Conservation (phyloP, 805 yeast species). For the Clavispora vitiphila region DNA sequence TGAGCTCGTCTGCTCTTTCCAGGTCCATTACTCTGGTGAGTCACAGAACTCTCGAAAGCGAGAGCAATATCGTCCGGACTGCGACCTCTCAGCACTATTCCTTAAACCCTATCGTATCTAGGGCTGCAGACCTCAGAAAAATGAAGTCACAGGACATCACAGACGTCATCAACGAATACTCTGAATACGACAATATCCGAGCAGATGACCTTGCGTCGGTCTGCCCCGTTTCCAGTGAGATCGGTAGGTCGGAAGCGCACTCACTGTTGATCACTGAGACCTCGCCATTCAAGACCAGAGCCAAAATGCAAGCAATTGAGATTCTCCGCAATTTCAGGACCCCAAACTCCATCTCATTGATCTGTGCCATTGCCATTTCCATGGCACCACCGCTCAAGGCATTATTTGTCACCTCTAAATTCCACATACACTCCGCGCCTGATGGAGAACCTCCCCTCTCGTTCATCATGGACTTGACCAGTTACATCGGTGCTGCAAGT, state of each 20-base stretch:
- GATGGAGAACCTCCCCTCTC: constrained; percentile 80
- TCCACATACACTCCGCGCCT: constrained; percentile 69
- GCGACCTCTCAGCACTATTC: constrained; percentile 7
- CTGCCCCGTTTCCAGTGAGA: constrained; percentile 19
- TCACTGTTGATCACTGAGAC: not conserved
- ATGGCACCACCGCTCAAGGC: constrained; percentile 71
- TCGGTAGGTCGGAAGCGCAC: constrained; percentile 1
- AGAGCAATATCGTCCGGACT: not conserved
- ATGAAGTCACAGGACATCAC: constrained; percentile 29
- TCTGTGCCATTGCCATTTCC: constrained; percentile 59
- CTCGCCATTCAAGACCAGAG: not conserved
- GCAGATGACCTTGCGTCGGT: constrained; percentile 16
- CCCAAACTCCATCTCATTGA: constrained; percentile 70
- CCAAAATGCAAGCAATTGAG: not conserved
- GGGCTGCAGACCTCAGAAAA: constrained; percentile 21
- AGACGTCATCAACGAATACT: constrained; percentile 41
- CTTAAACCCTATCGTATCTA: constrained; percentile 11
- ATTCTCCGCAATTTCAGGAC: constrained; percentile 47
- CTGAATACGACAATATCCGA: constrained; percentile 38
- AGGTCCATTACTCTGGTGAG: not conserved
- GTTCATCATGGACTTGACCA: constrained; percentile 74
- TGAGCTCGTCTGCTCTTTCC: not conserved
- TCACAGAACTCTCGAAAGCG: not conserved
- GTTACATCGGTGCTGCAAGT: constrained; percentile 79
- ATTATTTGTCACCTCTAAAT: constrained; percentile 50